These are phyloP conservation scores for Ceratorhiza oryzae-sativae DNA, from an alignment of 1,284 basidiomycete genomes.

Conservation along the genomic window DNA sequence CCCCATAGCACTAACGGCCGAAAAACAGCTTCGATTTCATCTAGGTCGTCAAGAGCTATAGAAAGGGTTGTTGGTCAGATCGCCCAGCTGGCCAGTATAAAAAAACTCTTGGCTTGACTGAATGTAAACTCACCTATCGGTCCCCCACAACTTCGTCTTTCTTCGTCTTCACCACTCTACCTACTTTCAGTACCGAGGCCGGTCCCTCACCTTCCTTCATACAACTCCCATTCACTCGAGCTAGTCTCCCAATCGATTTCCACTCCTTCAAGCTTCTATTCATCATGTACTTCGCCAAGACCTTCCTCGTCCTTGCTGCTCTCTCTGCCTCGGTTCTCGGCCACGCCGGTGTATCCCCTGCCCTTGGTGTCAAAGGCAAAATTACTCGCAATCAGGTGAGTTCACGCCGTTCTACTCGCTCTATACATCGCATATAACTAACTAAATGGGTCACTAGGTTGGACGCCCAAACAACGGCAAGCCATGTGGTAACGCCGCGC, in stretches of 20 bases:
- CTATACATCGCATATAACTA: constrained; percentile 15
- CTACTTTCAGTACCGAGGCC: constrained; percentile 16
- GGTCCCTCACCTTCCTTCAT: constrained; percentile 27
- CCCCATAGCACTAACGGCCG: not conserved
- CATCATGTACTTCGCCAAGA: constrained; percentile 31
- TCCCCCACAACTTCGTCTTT: constrained; percentile 8
- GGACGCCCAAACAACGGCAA: not conserved
- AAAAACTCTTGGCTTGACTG: not conserved
- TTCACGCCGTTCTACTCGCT: not conserved
- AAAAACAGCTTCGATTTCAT: not conserved
- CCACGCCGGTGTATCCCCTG: not conserved
- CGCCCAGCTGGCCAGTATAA: not conserved
- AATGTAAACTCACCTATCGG: constrained; percentile 7
- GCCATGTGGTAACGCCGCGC: constrained; percentile 4
- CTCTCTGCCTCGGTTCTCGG: constrained; percentile 6
- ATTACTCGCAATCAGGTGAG: constrained; percentile 4
- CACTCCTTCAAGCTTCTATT: not conserved
- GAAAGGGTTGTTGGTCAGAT: not conserved
- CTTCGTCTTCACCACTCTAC: not conserved
- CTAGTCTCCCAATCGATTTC: not conserved
- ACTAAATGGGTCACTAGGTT: not conserved
- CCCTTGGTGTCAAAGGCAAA: not conserved
- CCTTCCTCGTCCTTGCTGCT: constrained; percentile 14
- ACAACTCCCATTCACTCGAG: constrained; percentile 1
- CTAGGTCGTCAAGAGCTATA: not conserved